Percentiles rank a stretch among this genome's conserved stretches.
Evolutionary conservation across 2,329 filamentous ascomycete species (phyloP).

Genomic region (Nemania sp.): DNA sequence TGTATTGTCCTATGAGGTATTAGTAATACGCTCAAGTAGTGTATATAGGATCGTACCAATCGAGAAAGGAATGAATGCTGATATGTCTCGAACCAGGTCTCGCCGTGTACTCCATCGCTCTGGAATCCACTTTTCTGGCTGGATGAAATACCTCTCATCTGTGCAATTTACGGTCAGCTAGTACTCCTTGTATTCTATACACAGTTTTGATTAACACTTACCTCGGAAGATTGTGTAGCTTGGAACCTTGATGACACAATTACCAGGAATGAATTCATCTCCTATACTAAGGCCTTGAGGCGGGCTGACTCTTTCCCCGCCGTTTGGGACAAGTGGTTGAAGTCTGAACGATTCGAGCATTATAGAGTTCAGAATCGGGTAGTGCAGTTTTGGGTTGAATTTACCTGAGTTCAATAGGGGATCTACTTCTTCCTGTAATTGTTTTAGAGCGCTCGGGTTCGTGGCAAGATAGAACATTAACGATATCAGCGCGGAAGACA

Average conservation of each 20-base stretch:
- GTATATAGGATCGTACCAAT: neutral
- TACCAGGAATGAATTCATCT: neutral
- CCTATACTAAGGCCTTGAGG: neutral
- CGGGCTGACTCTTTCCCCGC: neutral
- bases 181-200: neutral
- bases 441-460: neutral
- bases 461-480: constrained; percentile 2
- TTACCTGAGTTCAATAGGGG: neutral
- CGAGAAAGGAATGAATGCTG: neutral
- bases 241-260: neutral
- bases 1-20: neutral
- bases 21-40: neutral
- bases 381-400: neutral
- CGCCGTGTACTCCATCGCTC: neutral
- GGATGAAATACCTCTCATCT: neutral
- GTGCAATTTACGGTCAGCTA: neutral
- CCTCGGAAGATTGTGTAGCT: neutral
- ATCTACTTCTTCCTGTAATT: neutral
- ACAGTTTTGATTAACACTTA: neutral
- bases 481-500: neutral
- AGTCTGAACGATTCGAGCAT: neutral
- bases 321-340: neutral
- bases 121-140: neutral
- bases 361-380: neutral
- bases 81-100: neutral